Conservation (phyloP, 805 yeast genomes). For the Ogataea philodendri region DNA sequence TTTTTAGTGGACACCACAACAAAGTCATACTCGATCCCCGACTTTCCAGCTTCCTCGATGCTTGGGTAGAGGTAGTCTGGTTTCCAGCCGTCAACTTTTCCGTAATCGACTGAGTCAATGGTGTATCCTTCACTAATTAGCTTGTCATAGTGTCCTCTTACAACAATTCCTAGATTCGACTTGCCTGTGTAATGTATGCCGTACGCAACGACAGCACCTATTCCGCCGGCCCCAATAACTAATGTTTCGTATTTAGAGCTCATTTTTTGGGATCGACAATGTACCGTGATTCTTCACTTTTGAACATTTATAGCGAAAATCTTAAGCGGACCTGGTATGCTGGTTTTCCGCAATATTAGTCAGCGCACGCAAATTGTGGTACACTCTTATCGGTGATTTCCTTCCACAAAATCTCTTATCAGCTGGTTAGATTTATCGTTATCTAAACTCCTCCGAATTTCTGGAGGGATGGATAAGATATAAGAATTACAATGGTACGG, state of each 20-base stretch:
- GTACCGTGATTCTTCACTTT: too few relatives aligned
- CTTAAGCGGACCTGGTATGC: too few relatives aligned
- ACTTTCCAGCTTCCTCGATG: conserved; percentile 41
- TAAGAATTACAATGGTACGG: too few relatives aligned
- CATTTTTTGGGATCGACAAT: too few relatives aligned
- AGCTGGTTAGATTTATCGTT: too few relatives aligned
- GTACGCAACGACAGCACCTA: conserved; percentile 72
- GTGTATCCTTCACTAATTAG: conserved; percentile 51
- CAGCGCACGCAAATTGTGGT: too few relatives aligned
- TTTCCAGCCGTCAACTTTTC: conserved; percentile 51
- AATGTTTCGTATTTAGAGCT: conserved; percentile 11
- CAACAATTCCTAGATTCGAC: conserved; percentile 55
- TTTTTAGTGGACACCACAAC: conserved; percentile 59
- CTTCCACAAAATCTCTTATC: too few relatives aligned
- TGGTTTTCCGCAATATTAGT: too few relatives aligned
- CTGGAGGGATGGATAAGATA: too few relatives aligned
- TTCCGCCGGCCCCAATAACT: conserved; percentile 76
- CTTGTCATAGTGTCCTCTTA: conserved; percentile 57
- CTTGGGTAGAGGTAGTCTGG: conserved; percentile 42
- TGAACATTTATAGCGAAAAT: too few relatives aligned
- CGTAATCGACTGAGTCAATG: conserved; percentile 62
- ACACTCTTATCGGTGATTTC: too few relatives aligned
- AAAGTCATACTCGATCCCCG: conserved; percentile 46
- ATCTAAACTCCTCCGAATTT: too few relatives aligned
- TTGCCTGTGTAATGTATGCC: conserved; percentile 48